Evolutionary conservation across 1,284 basidiomycete genomes (phyloP), one percentile per base, ranked within the genome.

Genomic region (Ganoderma multipileum): DNA sequence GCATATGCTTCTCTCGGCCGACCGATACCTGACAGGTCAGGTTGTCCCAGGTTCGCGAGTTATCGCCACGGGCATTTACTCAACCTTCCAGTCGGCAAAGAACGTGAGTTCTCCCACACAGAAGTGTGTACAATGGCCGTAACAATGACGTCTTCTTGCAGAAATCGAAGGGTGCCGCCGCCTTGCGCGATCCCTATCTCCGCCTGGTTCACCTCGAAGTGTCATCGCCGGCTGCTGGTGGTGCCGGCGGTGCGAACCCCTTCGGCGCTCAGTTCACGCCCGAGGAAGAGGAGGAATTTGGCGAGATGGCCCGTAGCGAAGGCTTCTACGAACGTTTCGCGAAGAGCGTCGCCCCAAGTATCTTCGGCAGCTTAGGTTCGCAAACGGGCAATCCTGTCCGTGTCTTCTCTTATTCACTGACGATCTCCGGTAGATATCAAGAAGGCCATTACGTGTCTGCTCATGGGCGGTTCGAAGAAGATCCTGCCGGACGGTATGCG

Each of bases 391-490:
- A 4, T 33, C 36, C 30, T 38, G 16, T 64, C 58, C 41, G 4
- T 61, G 26, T 23, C 26, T 38, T 50, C 55, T 7, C 8, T 33
- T 39, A 14, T 58, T n/a, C n/a, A 39, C 20, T 36, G 23, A 23
- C 41, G 28, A 39, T 44, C 26, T 59, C 12, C 61, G 9, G 23
- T 68, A 94, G 98, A 99, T 79, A 99, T 99, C 78, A 99, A 99
- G 82, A 99, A 99, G 76, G 94, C 98, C 1, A 95, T 99, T 60
- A 91, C 95, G 0, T 99, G 97, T 80, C 84, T 99, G 16, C 84
- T 99, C 11, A 96, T 99, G 76, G 98, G 98, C 33, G 98, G 98
- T 16, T 97, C 96, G n/a, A 99, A 97, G 83, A 99, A 99, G 82
- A 87, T 99, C 60, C 83, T 99, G 14, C 98, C 98, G 0, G 98